phyloP scores from a whole-genome alignment of 2,329 filamentous ascomycete genomes.

The Mollisia scopiformis region DNA sequence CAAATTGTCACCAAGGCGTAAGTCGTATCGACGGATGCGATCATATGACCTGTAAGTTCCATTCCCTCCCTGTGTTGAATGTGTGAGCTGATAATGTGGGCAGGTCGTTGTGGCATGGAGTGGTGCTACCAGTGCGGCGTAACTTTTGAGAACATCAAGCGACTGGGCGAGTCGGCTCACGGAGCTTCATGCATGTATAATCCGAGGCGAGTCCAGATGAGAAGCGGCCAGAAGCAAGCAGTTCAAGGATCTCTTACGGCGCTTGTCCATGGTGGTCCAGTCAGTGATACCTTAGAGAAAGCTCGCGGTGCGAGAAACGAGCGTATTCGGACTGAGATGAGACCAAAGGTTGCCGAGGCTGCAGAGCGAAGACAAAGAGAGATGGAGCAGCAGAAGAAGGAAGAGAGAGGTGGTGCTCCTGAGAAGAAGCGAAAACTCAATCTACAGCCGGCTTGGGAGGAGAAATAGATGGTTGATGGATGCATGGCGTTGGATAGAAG shows the following conservation, averaged over 20 bases:
- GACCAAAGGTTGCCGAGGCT: constrained; percentile 21
- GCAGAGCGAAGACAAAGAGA: constrained; percentile 18
- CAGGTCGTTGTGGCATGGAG: constrained; percentile 26
- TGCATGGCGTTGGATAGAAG: too few species aligned
- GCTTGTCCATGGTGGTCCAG: constrained; percentile 22
- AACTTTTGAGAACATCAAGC: constrained; percentile 27
- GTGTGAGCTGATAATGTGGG: neutral
- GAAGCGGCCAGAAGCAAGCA: constrained; percentile 2
- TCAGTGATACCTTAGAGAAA: constrained; percentile 17
- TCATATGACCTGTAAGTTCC: constrained; percentile 27
- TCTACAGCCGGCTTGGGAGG: constrained; percentile 10
- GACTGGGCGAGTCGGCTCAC: constrained; percentile 23
- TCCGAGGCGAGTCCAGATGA: constrained; percentile 2
- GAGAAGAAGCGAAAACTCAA: constrained; percentile 2
- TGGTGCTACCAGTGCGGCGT: constrained; percentile 29
- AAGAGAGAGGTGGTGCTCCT: neutral
- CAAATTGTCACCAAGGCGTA: constrained; percentile 26
- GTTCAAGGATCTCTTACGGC: constrained; percentile 11
- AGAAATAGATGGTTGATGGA: too few species aligned
- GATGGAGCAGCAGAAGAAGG: constrained; percentile 7
- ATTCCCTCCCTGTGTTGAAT: neutral
- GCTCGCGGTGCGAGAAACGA: constrained; percentile 16
- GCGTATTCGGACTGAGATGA: constrained; percentile 7
- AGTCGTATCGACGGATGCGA: constrained; percentile 26
- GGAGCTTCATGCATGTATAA: constrained; percentile 18